Evolutionary conservation across 305 asterid genomes (phyloP).

Genomic region (Fraxinus angustifolia): DNA sequence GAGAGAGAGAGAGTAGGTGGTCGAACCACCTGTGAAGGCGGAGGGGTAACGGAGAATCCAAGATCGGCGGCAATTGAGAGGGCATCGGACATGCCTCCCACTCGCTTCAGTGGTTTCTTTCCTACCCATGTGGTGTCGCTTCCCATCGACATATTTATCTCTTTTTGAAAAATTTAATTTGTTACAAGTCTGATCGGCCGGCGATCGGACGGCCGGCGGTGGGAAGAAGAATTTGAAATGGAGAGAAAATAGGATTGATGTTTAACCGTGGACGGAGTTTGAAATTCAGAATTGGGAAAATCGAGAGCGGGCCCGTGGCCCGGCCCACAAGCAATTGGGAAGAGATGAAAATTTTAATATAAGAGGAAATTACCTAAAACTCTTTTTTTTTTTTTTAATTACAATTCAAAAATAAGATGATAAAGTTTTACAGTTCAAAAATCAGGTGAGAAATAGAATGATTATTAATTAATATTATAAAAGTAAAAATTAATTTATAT

Average conservation of each 20-base stretch:
- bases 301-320: background rate
- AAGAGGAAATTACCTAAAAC: no score
- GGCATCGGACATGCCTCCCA: constrained; percentile 97
- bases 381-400: no score
- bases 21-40: constrained; percentile 71
- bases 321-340: background rate
- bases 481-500: no score
- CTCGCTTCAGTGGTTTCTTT: constrained; percentile 72
- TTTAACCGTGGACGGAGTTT: constrained; percentile 8
- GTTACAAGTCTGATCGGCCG: constrained; percentile 4
- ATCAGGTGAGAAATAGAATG: no score
- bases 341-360: background rate
- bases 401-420: no score
- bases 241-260: constrained; percentile 14
- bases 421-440: no score
- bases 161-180: background rate
- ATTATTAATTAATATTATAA: no score
- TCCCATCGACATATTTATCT: constrained; percentile 49
- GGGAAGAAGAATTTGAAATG: background rate
- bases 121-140: constrained; percentile 89
- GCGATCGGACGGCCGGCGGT: constrained; percentile 29
- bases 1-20: background rate
- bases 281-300: background rate
- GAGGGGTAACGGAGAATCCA: constrained; percentile 69
- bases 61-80: constrained; percentile 89